Evolutionary conservation across 257 asterid species (phyloP), one percentile per base, ranked within the genome.

Genomic region (Nicotiana otophora): DNA sequence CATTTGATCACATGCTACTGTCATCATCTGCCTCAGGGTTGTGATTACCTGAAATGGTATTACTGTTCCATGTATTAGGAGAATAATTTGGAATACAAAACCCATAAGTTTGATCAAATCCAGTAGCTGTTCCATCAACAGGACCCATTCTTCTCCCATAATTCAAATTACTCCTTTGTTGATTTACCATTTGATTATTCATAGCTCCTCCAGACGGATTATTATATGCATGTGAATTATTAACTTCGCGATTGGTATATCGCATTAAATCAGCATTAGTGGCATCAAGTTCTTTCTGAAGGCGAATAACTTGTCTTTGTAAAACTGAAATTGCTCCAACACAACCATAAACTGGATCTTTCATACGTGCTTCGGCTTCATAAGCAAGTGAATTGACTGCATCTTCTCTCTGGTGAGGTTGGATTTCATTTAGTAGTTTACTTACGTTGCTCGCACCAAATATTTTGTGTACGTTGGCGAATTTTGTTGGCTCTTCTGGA

Each of bases 361-460:
- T 90, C 61, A 91, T 83, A 1, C 97, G 91, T 0, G 95, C 94
- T 85, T 93, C 97, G 33, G 98, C 98, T 69, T 93, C 97, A 83
- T 93, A 93, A 2, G 98, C 95, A 5, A 93, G 89, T 19, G 98
- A 93, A 64, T 87, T 92, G 0, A 92, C 98, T 4, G 98, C 95
- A 74, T 92, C 98, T 26, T 92, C 95, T 76, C 98, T 82, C 48
- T 93, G 97, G 9, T 91, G 91, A 8, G 98, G 86, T 16, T 82
- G 91, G 84, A 93, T 87, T 33, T 91, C 93, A 77, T 84, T 91
- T 4, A 93, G 90, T 81, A 93, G 89, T 81, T 93, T 93, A 78
- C 92, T 86, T 2, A 93, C 95, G 83, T 93, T 93, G 88, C 97
- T 91, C 9, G 98, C 95, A 3, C 97, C 98, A 85, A 93, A 93